These are phyloP conservation scores for Nannizziopsis arthrosporioides DNA, from an alignment of 2,329 filamentous ascomycete genomes.

Conservation along the genomic window DNA sequence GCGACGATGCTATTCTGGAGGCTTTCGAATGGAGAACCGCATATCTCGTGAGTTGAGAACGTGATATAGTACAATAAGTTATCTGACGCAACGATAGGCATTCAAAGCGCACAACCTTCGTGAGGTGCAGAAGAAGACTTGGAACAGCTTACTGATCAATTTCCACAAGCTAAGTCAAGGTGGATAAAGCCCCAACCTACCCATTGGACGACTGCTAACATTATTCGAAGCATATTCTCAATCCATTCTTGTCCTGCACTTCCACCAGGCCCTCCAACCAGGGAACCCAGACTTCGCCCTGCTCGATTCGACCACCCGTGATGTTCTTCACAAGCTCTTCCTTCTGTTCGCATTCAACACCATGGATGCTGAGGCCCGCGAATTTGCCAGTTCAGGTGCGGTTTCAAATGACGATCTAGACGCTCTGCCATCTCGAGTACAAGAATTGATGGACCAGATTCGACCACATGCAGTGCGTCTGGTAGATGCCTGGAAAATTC, in stretches of 20 bases:
- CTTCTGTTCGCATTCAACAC: slow-evolving; percentile 38
- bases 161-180: slow-evolving; percentile 20
- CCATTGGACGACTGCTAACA: neutral
- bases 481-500: slow-evolving; percentile 43
- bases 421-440: slow-evolving; percentile 30
- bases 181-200: neutral
- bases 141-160: slow-evolving; percentile 32
- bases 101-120: slow-evolving; percentile 31
- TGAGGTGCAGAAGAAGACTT: slow-evolving; percentile 34
- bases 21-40: slow-evolving; percentile 38
- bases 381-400: slow-evolving; percentile 37
- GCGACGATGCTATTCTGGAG: slow-evolving; percentile 32
- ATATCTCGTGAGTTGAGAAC: slow-evolving; percentile 22
- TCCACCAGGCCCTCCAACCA: slow-evolving; percentile 25
- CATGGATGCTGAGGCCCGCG: slow-evolving; percentile 34
- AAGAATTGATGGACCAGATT: slow-evolving; percentile 38
- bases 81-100: slow-evolving; percentile 1
- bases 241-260: slow-evolving; percentile 38
- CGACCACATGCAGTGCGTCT: slow-evolving; percentile 42
- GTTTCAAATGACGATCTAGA: slow-evolving; percentile 34
- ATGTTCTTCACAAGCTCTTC: slow-evolving; percentile 35
- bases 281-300: slow-evolving; percentile 12
- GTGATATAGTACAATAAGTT: neutral
- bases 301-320: slow-evolving; percentile 20
- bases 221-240: slow-evolving; percentile 33